A percentile compares a stretch with the other conserved stretches of the same genome.
Conservation (phyloP, 768 basidiomycete species). For the Ramaria sp. region DNA sequence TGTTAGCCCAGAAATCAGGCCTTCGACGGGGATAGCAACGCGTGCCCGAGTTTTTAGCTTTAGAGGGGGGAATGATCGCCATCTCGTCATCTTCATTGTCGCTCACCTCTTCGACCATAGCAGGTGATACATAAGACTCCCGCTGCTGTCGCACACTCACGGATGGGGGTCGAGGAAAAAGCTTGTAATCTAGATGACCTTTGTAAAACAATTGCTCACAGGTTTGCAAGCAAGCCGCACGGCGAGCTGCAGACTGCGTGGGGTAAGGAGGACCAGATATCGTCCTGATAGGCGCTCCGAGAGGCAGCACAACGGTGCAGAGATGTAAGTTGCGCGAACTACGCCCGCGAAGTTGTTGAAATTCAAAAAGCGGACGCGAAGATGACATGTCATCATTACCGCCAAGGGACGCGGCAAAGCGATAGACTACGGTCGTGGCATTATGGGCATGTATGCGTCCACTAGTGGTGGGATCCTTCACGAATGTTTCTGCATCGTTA, state of each 20-base stretch:
- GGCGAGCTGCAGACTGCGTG: constrained; percentile 43
- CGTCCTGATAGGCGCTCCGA: constrained; percentile 29
- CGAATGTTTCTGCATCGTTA: constrained; percentile 21
- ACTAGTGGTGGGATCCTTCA: constrained; percentile 55
- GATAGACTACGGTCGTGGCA: constrained; percentile 46
- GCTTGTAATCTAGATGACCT: constrained; percentile 39
- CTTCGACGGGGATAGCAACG: constrained; percentile 45
- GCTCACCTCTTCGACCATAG: constrained; percentile 10
- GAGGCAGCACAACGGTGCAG: constrained; percentile 43
- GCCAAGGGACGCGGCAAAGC: constrained; percentile 26
- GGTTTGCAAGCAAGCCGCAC: constrained; percentile 45
- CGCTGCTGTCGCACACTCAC: constrained; percentile 17
- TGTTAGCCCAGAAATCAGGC: constrained; percentile 60
- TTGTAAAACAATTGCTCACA: constrained; percentile 39
- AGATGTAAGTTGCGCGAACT: constrained; percentile 20
- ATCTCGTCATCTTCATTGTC: constrained; percentile 12
- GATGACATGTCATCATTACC: constrained; percentile 6
- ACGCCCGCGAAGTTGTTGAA: constrained; percentile 23
- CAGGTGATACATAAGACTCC: constrained; percentile 7
- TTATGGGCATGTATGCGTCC: constrained; percentile 48
- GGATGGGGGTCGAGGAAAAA: constrained; percentile 31
- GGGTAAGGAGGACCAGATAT: constrained; percentile 35
- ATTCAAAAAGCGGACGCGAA: constrained; percentile 28
- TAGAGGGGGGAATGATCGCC: constrained; percentile 13
- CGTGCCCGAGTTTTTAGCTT: constrained; percentile 28